phyloP scores from a whole-genome alignment of 257 asterid genomes.

The Gentiana macrophylla region DNA sequence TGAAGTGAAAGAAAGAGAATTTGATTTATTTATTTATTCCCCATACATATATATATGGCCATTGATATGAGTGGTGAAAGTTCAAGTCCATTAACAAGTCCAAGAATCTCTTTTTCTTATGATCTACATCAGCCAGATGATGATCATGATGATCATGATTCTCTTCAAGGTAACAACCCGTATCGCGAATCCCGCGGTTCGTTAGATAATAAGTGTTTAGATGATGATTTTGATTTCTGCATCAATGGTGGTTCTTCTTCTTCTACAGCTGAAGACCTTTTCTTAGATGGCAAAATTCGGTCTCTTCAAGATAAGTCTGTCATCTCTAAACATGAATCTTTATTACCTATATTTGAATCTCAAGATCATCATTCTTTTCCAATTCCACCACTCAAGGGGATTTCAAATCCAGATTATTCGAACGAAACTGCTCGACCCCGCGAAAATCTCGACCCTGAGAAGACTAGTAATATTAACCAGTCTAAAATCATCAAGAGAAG shows the following conservation, averaged over 20 bases:
- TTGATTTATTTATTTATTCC: too few relatives aligned
- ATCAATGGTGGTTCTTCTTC: slow-evolving; percentile 11
- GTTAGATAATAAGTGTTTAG: slow-evolving; percentile 14
- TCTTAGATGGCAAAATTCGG: slow-evolving; percentile 33
- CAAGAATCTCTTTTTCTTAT: slow-evolving; percentile 36
- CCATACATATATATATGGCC: slow-evolving; percentile 12
- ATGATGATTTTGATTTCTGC: slow-evolving; percentile 31
- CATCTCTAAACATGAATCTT: slow-evolving; percentile 10
- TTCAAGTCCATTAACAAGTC: slow-evolving; percentile 42
- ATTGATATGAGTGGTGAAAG: slow-evolving; percentile 27
- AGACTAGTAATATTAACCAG: slow-evolving; percentile 20
- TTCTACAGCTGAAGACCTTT: slow-evolving; percentile 36
- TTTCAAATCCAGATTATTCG: slow-evolving; percentile 9
- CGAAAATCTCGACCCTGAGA: slow-evolving; percentile 1
- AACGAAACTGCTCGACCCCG: slow-evolving; percentile 11
- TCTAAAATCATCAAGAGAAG: slow-evolving; percentile 37
- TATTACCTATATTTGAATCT: slow-evolving; percentile 4
- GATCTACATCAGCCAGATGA: slow-evolving; percentile 17
- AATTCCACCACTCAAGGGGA: slow-evolving; percentile 9
- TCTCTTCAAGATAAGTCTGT: slow-evolving; percentile 32
- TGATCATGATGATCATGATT: background rate
- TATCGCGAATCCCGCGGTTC: slow-evolving; percentile 9
- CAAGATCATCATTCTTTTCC: slow-evolving; percentile 17
- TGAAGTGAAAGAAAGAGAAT: background rate
- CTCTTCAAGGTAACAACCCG: slow-evolving; percentile 1